A percentile compares a stretch with the other conserved stretches of the same genome.
Conservation (phyloP, 306 rosid species). For the Vachellia collinsii region DNA sequence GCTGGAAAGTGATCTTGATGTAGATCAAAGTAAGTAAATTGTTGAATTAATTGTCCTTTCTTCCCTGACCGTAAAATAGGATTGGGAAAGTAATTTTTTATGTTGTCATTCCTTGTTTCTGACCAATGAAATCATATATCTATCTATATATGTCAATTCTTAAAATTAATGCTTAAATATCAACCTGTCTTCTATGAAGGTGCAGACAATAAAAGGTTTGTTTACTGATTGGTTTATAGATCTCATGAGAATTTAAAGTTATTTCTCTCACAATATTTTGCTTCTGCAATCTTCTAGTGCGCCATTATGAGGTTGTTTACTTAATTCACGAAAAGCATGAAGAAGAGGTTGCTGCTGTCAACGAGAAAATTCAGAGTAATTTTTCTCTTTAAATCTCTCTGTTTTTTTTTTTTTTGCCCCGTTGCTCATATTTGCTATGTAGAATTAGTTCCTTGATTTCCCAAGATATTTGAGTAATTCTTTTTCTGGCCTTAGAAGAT, state of each 20-base stretch:
- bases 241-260: conserved; percentile 21
- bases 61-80: not conserved
- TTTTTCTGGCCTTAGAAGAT: conserved; percentile 12
- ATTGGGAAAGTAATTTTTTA: not conserved
- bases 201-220: not conserved
- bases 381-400: conserved; percentile 2
- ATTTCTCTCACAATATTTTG: conserved; percentile 33
- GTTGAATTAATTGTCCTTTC: conserved; percentile 21
- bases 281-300: conserved; percentile 56
- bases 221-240: conserved; percentile 13
- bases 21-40: conserved; percentile 62
- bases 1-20: conserved; percentile 57
- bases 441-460: conserved; percentile 38
- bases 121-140: conserved; percentile 4
- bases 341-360: conserved; percentile 76
- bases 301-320: conserved; percentile 90
- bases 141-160: not conserved
- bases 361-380: conserved; percentile 76
- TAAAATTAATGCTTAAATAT: conserved; percentile 21
- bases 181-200: not conserved
- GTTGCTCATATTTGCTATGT: conserved; percentile 36
- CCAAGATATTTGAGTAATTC: conserved; percentile 7
- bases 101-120: not conserved
- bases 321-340: conserved; percentile 81
- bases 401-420: not conserved